Base-by-base conservation (phyloP, 2,329 filamentous ascomycete genomes). In the Mollisiaceae sp. region DNA sequence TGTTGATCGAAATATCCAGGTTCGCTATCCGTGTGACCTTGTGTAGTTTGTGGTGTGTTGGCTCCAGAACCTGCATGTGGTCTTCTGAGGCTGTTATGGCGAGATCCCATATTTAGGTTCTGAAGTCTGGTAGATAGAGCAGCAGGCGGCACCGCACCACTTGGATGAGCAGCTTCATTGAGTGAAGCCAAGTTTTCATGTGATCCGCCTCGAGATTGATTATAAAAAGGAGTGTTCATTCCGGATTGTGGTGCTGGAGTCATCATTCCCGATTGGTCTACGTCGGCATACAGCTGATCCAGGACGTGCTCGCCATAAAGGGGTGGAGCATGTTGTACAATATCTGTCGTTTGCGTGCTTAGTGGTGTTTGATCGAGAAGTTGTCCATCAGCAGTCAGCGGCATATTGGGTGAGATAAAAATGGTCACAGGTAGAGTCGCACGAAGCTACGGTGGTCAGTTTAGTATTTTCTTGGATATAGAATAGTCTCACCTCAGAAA, bases 381-480 rank as follows among this genome's bases (percentile, higher is more conserved):
- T 72, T 91, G 90, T 72, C 97, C 95, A 66, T 94, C 87, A 60
- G 97, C 93, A 73, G 95, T 92, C 43, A 97, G 86, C 0, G 93
- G 91, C 73, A 97, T 88, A 75, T 95, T 95, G 0, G 95, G 94
- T 5, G 95, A 99, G 71, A 98, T 97, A 79, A 97, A 97, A 45
- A 99, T 89, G 62, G 93, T 93, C 18, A 98, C 86, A 1, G 95
- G 94, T 38, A 98, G 86, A 50, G 93, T 95, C 56, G 94, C 94
- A 60, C 94, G 90, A 60, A 97, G 86, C 88, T 91, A 70, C 39
- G 41, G 60, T 63, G 43, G 61, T 72, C 61, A 70, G 65, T 65
- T 70, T 63, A 59, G 43, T 57, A 27, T 43, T 35, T 43, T 32
- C 45, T 22, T 56, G 22, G 56, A 14, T 39, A 20, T 58, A 39